These are phyloP conservation scores for Pleurotus citrinopileatus DNA, from an alignment of 768 basidiomycete species.

Conservation along the genomic window DNA sequence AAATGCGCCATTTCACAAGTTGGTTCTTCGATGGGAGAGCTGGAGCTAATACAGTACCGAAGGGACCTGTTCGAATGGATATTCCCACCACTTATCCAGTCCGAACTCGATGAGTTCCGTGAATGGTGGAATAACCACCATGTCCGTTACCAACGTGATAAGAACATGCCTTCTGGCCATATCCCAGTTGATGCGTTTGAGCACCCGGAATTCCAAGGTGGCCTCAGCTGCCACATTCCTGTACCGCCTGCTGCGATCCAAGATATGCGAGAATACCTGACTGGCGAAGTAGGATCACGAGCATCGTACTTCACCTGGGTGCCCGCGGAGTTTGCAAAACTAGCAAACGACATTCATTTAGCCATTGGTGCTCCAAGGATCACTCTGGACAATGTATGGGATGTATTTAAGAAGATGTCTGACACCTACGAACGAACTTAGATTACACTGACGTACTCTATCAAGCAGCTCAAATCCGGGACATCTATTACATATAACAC, in stretches of 20 bases:
- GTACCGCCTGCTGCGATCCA: conserved; percentile 13
- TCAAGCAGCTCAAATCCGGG: too few species aligned
- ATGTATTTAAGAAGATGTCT: background rate
- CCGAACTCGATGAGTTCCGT: conserved; percentile 23
- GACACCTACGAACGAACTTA: background rate
- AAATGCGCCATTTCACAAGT: conserved; percentile 17
- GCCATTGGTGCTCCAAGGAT: background rate
- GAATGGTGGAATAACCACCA: conserved; percentile 28
- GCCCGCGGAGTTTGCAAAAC: background rate
- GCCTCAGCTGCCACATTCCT: conserved; percentile 14
- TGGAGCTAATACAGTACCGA: background rate
- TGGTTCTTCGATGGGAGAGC: conserved; percentile 7
- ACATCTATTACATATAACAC: too few species aligned
- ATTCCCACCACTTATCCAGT: conserved; percentile 27
- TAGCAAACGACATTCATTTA: background rate
- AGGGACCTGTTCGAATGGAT: conserved; percentile 31
- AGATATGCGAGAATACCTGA: conserved; percentile 12
- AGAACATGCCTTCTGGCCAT: conserved; percentile 26
- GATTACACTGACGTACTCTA: too few species aligned
- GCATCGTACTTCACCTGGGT: conserved; percentile 12
- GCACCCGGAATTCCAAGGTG: conserved; percentile 15
- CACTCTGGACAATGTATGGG: conserved; percentile 1
- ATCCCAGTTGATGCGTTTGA: conserved; percentile 20
- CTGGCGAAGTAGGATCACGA: conserved; percentile 15
- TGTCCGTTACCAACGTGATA: conserved; percentile 17